Evolutionary conservation across 202 grass and related monocot genomes (phyloP), one percentile per base, ranked within the genome.

Genomic region (Panicum hallii): DNA sequence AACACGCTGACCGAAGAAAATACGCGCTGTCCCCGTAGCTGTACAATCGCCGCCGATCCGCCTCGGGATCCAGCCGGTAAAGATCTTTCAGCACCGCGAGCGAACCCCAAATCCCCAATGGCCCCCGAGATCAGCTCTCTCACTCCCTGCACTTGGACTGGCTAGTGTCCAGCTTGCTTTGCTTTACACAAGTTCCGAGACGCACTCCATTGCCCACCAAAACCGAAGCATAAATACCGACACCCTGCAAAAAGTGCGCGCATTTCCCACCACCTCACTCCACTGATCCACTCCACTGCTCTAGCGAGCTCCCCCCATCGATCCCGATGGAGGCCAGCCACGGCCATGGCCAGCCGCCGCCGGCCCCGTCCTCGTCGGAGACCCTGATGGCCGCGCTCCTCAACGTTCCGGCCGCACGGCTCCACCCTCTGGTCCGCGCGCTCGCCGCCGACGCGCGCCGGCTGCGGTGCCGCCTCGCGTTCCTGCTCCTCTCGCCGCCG

Each of bases 401-500:
- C 48, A 38, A 54, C 5, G 81, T 86, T 7, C 84, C 91, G 9
- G 63, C 88, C 10, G 5, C 22, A 60, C 69, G 70, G 54, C 87
- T 99, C 82, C 79, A 88, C 19, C 81, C 67, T 50, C 89, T 95
- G 36, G 80, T 52, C 4, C 84, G 67, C 8, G 67, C 83, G 68
- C 85, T 97, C 16, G 75, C 78, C 67, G 63, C 88, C 14, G 91
- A 95, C 80, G 70, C 72, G 38, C 77, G 70, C 65, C 80, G 90
- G 71, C 86, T 88, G 65, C 91, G 84, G 3, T 87, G 83, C 87
- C 96, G 93, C 54, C 93, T 99, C 62, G 83, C 76, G 36, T 86
- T 94, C 91, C 96, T 98, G 42, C 96, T 98, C 47, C 89, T 98
- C 74, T 97, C 92, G 30, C 89, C 90, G 6, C 63, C 73, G 26